Conservation (phyloP, 1,139 yeast genomes). For the Diutina catenulata region DNA sequence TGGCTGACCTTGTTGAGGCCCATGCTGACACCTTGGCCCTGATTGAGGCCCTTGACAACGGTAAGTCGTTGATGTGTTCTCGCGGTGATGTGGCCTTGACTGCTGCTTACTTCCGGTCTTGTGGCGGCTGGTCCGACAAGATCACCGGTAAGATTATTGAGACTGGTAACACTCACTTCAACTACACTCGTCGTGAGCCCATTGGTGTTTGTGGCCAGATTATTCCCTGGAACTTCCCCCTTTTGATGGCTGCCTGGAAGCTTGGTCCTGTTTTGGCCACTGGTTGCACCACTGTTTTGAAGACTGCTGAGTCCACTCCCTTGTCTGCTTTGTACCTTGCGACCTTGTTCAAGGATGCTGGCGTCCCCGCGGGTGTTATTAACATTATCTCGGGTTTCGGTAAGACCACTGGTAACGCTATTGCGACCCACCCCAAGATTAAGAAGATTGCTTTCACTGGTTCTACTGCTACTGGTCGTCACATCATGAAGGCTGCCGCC, state of each 20-base stretch:
- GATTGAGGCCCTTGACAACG: constrained; percentile 13
- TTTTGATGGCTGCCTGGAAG: constrained; percentile 79
- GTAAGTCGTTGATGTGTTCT: constrained; percentile 11
- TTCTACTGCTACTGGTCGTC: constrained; percentile 72
- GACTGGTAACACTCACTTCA: constrained; percentile 16
- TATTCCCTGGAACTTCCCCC: constrained; percentile 85
- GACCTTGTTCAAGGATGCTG: constrained; percentile 51
- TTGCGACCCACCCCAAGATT: constrained; percentile 54
- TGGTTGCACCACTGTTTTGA: constrained; percentile 71
- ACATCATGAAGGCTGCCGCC: constrained; percentile 64
- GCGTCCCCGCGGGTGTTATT: constrained; percentile 71
- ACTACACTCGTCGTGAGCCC: constrained; percentile 42
- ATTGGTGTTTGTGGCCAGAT: constrained; percentile 75
- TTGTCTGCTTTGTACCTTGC: constrained; percentile 61
- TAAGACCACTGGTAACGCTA: constrained; percentile 64
- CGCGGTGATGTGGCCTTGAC: constrained; percentile 13
- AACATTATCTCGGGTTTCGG: constrained; percentile 74
- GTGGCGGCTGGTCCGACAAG: constrained; percentile 20
- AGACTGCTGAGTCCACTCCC: constrained; percentile 79
- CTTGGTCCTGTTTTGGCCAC: constrained; percentile 75
- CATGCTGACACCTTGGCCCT: constrained; percentile 12
- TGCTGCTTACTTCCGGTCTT: constrained; percentile 14
- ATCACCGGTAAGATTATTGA: constrained; percentile 14
- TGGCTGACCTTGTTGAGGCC: constrained; percentile 12
- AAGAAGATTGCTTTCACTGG: constrained; percentile 82